phyloP scores from a whole-genome alignment of 1,284 basidiomycete genomes.

The Tausonia pullulans region DNA sequence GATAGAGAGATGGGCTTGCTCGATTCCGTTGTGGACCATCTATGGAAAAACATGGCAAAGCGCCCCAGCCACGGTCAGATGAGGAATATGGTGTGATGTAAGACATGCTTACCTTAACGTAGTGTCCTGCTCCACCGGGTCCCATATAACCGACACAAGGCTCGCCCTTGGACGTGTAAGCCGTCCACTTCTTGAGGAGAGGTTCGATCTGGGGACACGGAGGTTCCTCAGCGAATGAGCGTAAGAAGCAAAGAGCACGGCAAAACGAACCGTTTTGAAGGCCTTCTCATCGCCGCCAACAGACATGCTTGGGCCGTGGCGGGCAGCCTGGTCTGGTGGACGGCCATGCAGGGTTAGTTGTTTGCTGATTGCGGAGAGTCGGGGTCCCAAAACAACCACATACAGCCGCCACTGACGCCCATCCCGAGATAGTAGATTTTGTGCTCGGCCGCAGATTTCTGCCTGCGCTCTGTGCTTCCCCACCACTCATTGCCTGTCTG shows the following conservation, averaged over 20 bases:
- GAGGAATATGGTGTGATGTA: background rate
- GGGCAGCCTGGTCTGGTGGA: constrained; percentile 25
- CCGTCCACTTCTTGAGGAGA: constrained; percentile 27
- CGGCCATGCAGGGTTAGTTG: too few relatives aligned
- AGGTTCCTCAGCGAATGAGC: background rate
- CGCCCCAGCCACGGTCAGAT: background rate
- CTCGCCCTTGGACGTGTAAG: constrained; percentile 23
- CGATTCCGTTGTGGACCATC: constrained; percentile 30
- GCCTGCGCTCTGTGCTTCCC: background rate
- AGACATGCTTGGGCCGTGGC: constrained; percentile 27
- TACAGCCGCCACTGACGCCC: constrained; percentile 30
- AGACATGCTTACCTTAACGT: constrained; percentile 15
- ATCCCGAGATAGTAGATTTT: constrained; percentile 26
- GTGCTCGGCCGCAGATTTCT: constrained; percentile 17
- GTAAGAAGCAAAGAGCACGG: background rate
- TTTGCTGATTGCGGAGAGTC: too few relatives aligned
- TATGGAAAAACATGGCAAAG: constrained; percentile 9
- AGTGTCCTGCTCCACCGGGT: constrained; percentile 28
- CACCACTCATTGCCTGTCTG: background rate
- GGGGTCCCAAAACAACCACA: constrained; percentile 9
- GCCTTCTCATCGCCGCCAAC: constrained; percentile 26
- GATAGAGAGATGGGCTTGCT: constrained; percentile 29
- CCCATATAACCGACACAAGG: constrained; percentile 27
- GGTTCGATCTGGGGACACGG: constrained; percentile 20
- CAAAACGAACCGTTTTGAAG: constrained; percentile 19